These are phyloP conservation scores for Coemansia sp. DNA, from an alignment of 192 early-diverging fungal species.

Conservation along the genomic window DNA sequence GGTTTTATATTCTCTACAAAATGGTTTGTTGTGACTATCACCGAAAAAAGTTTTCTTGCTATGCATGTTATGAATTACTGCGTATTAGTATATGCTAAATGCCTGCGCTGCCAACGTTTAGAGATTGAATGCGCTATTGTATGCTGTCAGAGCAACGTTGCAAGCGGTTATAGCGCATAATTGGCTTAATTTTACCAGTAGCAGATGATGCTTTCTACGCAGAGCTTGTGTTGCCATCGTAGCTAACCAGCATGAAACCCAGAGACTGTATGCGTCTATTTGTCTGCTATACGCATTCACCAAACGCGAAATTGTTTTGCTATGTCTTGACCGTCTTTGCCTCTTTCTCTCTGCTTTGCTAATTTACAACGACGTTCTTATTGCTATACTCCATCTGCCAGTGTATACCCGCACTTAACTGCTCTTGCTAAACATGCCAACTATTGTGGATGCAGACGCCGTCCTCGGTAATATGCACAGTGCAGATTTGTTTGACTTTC, in stretches of 20 bases:
- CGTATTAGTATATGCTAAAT: background rate
- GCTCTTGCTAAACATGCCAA: slow-evolving; percentile 1
- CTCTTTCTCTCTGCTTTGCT: background rate
- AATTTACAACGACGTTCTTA: background rate
- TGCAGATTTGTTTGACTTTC: slow-evolving; percentile 36
- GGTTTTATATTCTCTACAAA: too few species aligned
- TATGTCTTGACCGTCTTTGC: background rate
- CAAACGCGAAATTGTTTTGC: background rate
- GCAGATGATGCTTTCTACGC: background rate
- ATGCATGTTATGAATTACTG: slow-evolving; percentile 4
- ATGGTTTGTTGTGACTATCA: background rate
- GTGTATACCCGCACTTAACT: background rate
- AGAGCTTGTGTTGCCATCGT: background rate
- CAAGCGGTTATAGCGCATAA: background rate
- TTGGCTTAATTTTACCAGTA: background rate
- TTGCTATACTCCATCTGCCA: background rate
- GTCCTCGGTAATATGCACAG: background rate
- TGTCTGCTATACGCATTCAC: slow-evolving; percentile 4
- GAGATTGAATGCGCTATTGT: background rate
- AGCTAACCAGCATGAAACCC: background rate
- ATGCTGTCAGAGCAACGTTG: background rate
- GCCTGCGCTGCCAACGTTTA: background rate
- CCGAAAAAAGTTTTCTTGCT: background rate
- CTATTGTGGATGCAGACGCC: background rate
- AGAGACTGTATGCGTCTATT: background rate